Base-by-base conservation (phyloP, 805 yeast genomes). In the Lipomyces kockii region DNA sequence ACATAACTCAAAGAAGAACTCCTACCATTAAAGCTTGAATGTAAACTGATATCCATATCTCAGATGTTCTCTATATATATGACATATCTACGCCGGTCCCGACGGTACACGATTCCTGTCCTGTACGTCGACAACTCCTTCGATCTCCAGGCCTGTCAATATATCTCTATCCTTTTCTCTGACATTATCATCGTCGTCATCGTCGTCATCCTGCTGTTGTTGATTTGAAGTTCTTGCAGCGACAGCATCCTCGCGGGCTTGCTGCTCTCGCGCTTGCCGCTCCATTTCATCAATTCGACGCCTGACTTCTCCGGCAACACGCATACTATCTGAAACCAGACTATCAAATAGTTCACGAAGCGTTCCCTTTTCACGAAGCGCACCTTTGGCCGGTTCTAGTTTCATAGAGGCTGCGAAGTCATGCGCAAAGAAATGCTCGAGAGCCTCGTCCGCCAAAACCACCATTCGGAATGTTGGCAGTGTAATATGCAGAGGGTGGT, bases 391-490 rank as follows among this genome's bases (percentile, higher is more conserved):
- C 7, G 76, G 74, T 1, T 64, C 61, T 7, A 74, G 51, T 22
- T 60, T 63, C 11, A 74, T 65, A 34, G 75, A 71, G 20, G 66
- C 73, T 1, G 75, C 73, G 27, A 74, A 69, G 34, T 72, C 75
- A 17, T 82, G 80, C 14, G 91, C 83, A 79, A 95, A 95, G 69
- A 94, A 86, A 53, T 89, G 81, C 77, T 95, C 98, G 72, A 92
- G 89, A 0, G 97, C 90, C 74, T 92, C 98, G 76, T 93, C 97
- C 0, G 98, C 98, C 5, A 94, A 81, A 5, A 95, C 80, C 0
- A 95, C 96, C 99, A 94, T 94, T 69, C 98, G 82, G 80, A 94
- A 94, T 0, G 97, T 92, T 0, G 98, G 91, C 20, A 92, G 80
- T 62, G 89, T 90, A 62, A 93, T 83, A 66, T 80, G 86, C 9